Evolutionary conservation across 2,329 filamentous ascomycete genomes (phyloP), one percentile per base, ranked within the genome.

Genomic region (Ustilaginoidea virens): DNA sequence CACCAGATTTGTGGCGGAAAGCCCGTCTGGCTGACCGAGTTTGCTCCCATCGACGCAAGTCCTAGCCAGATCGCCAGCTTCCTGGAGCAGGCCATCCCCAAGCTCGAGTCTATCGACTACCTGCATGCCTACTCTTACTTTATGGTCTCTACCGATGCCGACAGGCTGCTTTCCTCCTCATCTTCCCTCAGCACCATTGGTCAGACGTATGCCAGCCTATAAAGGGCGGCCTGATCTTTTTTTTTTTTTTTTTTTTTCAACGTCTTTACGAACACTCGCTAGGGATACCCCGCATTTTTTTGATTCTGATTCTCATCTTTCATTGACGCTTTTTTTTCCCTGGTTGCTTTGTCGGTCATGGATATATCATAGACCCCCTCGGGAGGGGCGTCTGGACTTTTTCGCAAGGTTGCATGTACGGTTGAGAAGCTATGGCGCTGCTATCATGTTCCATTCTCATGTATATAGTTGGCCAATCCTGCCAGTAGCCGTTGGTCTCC

Each of bases 21-120:
- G 56, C 58, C 60, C 25, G 51, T 79, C 47, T 76, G 66, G 66
- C 53, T 78, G 32, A 75, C 70, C 32, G 74, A 79, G 59, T 78
- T 77, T 39, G 72, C 63, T 15, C 61, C 68, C 30, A 44, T 51
- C 19, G 63, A 58, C 33, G 51, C 49, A 29, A 17, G 7, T 3
- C 52, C 56, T 23, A 52, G 58, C 5, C 47, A 60, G 37, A 48
- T 60, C 35, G 48, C 47, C 36, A 35, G 35, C 20, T 74, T 74
- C 58, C 51, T 78, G 33, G 32, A 49, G 35, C 46, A 52, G 5
- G 56, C 67, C 39, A 57, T 67, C 17, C 42, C 58, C 33, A 45
- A 54, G 39, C 54, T 72, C 6, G 66, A 71, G 35, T 48, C 41
- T 38, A 60, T 58, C 41, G 44, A 47, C 29, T 69, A 63, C 46